Conservation (phyloP, 805 yeast genomes). For the Debaryomyces tyrocola region DNA sequence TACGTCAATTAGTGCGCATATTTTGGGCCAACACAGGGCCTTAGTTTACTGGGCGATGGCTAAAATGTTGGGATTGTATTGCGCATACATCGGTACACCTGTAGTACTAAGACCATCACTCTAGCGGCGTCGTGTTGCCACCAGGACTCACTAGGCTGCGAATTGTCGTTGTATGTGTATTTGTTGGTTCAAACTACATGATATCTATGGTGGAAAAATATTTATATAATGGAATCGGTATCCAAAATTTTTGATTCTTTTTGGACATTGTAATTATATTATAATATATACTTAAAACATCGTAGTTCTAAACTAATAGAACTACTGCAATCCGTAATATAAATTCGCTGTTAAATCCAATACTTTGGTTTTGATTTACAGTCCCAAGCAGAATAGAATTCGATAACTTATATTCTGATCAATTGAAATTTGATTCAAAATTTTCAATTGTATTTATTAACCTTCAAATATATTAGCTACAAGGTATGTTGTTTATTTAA, state of each 20-base stretch:
- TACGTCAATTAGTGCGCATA: neutral
- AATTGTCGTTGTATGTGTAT: no score
- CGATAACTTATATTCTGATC: neutral
- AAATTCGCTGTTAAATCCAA: constrained; percentile 6
- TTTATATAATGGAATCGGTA: no score
- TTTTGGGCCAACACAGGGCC: neutral
- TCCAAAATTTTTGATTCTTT: no score
- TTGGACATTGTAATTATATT: no score
- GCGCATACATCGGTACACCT: neutral
- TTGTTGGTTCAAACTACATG: no score
- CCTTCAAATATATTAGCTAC: neutral
- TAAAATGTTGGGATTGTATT: neutral
- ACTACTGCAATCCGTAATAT: no score
- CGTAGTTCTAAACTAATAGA: no score
- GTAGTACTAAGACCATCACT: neutral
- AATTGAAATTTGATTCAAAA: neutral
- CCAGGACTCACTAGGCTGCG: neutral
- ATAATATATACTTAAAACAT: no score
- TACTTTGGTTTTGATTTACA: neutral
- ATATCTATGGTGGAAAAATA: no score
- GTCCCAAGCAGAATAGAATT: neutral
- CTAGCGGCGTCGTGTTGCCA: neutral
- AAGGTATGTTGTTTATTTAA: neutral
- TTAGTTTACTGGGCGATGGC: neutral
- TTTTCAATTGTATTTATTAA: neutral